Conservation (phyloP, 2,329 filamentous ascomycete genomes). For the Fusarium cicatricum region DNA sequence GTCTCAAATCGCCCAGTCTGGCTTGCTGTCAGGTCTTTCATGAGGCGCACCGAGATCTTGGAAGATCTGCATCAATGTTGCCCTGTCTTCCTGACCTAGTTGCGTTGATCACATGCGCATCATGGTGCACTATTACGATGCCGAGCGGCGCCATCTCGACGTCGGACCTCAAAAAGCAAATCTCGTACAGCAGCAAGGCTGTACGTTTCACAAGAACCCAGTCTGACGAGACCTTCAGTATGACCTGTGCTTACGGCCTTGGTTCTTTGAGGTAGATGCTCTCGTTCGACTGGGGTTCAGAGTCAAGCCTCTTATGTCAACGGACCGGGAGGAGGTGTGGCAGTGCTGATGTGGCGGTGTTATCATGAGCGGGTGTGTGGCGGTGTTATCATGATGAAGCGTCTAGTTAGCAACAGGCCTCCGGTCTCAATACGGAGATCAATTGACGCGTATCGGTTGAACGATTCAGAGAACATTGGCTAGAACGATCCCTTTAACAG, state of each 20-base stretch:
- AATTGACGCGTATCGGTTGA: too few species aligned
- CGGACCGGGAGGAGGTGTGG: constrained; percentile 9
- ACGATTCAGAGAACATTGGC: too few species aligned
- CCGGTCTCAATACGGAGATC: neutral
- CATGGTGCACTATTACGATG: neutral
- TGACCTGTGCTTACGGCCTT: neutral
- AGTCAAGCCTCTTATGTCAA: constrained; percentile 10
- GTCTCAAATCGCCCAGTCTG: neutral
- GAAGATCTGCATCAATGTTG: constrained; percentile 7
- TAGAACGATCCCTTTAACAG: too few species aligned
- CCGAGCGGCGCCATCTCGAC: neutral
- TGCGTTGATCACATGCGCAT: constrained; percentile 17
- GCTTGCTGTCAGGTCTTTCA: neutral
- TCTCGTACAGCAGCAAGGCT: neutral
- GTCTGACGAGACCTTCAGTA: neutral
- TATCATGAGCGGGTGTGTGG: constrained; percentile 11
- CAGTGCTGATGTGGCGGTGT: constrained; percentile 28
- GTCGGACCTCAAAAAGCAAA: neutral
- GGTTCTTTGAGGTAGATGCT: too few species aligned
- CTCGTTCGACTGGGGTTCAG: neutral
- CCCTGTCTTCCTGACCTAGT: neutral
- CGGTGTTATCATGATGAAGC: constrained; percentile 9
- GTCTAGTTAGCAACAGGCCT: neutral
- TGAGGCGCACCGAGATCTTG: neutral
- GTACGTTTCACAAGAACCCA: neutral